Evolutionary conservation across 805 yeast species (phyloP).

Genomic region (Teunomyces lycoperdinae): DNA sequence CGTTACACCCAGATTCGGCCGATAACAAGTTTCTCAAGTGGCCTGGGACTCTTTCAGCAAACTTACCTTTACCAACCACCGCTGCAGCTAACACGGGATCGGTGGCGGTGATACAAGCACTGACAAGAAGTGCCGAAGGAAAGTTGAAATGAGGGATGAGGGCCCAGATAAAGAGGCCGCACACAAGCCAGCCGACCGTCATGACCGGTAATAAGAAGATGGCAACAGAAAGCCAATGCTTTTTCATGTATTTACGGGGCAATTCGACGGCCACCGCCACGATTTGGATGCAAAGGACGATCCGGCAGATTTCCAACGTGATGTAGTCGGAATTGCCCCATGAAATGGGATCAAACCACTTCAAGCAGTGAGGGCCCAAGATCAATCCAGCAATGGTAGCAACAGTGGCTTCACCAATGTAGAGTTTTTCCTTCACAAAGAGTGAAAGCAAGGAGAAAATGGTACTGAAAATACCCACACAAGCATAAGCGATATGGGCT

Average conservation of each 20-base stretch:
- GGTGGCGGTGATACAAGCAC: conserved; percentile 92
- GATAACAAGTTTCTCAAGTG: conserved; percentile 79
- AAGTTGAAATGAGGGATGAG: conserved; percentile 72
- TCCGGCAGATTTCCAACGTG: conserved; percentile 79
- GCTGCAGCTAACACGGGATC: conserved; percentile 96
- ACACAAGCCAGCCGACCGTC: conserved; percentile 86
- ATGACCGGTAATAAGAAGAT: conserved; percentile 79
- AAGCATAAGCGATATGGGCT: conserved; percentile 85
- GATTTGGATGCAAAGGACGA: conserved; percentile 82
- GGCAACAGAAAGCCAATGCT: conserved; percentile 76
- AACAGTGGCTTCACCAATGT: conserved; percentile 88
- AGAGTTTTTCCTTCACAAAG: conserved; percentile 76
- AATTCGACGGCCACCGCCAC: conserved; percentile 93
- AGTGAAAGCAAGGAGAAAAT: conserved; percentile 78
- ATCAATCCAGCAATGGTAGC: conserved; percentile 84
- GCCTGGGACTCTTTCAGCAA: conserved; percentile 90
- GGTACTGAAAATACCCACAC: conserved; percentile 79
- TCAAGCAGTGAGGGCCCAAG: conserved; percentile 81
- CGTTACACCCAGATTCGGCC: conserved; percentile 89
- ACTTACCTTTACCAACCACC: conserved; percentile 90
- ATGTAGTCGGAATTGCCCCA: conserved; percentile 87
- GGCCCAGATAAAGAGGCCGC: conserved; percentile 76
- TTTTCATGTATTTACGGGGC: conserved; percentile 83
- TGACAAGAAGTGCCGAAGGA: conserved; percentile 66
- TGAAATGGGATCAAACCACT: conserved; percentile 76